A percentile compares a stretch with the other conserved stretches of the same genome.
phyloP scores from a whole-genome alignment of 805 yeast species.

The Starmerella floricola region DNA sequence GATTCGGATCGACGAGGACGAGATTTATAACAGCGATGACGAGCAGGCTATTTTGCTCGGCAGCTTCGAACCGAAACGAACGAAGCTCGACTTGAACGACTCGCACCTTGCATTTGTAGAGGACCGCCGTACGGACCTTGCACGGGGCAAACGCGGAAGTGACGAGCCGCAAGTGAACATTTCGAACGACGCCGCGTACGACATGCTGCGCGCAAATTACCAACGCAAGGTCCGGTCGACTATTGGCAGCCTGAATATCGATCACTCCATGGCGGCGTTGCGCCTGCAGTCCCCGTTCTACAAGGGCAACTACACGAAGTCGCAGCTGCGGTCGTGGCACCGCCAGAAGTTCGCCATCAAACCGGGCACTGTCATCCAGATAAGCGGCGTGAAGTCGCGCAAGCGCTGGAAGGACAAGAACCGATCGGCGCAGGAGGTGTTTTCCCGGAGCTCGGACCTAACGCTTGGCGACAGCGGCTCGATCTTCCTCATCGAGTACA shows the following conservation, averaged over 20 bases:
- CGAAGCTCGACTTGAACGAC: slow-evolving; percentile 73
- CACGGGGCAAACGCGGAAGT: background rate
- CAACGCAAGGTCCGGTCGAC: slow-evolving; percentile 88
- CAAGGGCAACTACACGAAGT: slow-evolving; percentile 58
- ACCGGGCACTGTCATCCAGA: slow-evolving; percentile 65
- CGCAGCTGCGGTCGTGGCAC: slow-evolving; percentile 66
- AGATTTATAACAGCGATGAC: slow-evolving; percentile 27
- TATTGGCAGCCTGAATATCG: slow-evolving; percentile 78
- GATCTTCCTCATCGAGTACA: slow-evolving; percentile 69
- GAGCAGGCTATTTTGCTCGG: slow-evolving; percentile 74
- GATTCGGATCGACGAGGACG: slow-evolving; percentile 25
- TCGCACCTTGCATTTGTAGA: slow-evolving; percentile 60
- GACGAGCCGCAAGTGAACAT: slow-evolving; percentile 53
- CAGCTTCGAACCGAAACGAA: slow-evolving; percentile 18
- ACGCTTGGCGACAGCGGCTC: slow-evolving; percentile 75
- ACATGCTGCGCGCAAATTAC: slow-evolving; percentile 67
- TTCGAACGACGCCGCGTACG: slow-evolving; percentile 82
- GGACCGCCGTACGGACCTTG: slow-evolving; percentile 24
- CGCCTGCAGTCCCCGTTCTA: slow-evolving; percentile 84
- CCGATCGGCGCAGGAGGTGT: slow-evolving; percentile 61
- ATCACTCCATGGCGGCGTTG: slow-evolving; percentile 80
- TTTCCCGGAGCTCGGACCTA: slow-evolving; percentile 58
- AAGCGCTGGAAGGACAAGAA: slow-evolving; percentile 86
- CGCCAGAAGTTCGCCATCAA: slow-evolving; percentile 63
- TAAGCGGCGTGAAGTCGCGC: slow-evolving; percentile 61